Percentiles rank a stretch among this genome's conserved stretches.
phyloP scores from a whole-genome alignment of 2,329 filamentous ascomycete species.

The Fusarium tanahbumbuense region DNA sequence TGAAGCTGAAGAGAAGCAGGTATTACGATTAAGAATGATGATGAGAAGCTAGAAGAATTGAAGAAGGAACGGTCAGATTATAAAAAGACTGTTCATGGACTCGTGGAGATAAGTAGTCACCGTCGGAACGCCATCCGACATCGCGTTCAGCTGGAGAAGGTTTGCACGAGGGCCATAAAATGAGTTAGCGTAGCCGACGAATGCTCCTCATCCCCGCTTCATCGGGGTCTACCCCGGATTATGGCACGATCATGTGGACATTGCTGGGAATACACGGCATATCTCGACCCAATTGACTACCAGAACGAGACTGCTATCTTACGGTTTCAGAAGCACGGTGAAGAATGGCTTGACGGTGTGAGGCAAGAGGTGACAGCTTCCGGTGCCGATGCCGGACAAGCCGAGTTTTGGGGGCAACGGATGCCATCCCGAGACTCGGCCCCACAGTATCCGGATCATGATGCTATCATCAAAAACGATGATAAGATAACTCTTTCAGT shows the following conservation, averaged over 20 bases:
- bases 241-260: slow-evolving; percentile 3
- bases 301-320: too few species aligned
- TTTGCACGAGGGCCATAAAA: slow-evolving; percentile 9
- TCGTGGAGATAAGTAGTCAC: not conserved
- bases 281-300: not conserved
- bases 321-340: too few species aligned
- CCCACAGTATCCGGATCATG: not conserved
- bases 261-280: not conserved
- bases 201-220: slow-evolving; percentile 12
- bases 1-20: not conserved
- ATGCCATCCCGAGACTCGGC: slow-evolving; percentile 13
- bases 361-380: not conserved
- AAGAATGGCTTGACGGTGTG: rapidly evolving
- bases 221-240: slow-evolving; percentile 18
- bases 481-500: not conserved
- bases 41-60: too few species aligned
- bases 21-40: too few species aligned
- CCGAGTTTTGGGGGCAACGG: not conserved
- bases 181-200: slow-evolving; percentile 32
- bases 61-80: too few species aligned
- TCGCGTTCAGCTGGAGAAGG: not conserved
- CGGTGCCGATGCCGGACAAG: not conserved
- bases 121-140: slow-evolving; percentile 23
- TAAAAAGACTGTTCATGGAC: too few species aligned
- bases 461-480: not conserved